A percentile compares a stretch with the other conserved stretches of the same genome.
Conservation (phyloP, 306 rosid species). For the Macrotyloma uniflorum region DNA sequence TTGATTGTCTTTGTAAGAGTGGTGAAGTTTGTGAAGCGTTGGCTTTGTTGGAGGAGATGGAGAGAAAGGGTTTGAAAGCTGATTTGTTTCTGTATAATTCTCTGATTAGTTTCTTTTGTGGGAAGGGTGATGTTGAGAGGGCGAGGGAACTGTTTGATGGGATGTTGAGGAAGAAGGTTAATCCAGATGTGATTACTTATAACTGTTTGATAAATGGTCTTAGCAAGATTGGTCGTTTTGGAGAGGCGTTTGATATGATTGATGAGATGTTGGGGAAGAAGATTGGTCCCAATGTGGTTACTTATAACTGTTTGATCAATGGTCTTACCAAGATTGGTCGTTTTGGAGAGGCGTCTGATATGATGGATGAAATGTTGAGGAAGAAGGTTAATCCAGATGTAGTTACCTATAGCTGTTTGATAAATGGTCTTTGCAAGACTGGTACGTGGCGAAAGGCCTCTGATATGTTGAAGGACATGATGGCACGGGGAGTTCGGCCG, state of each 20-base stretch:
- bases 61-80: conserved; percentile 52
- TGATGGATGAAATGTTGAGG: conserved; percentile 67
- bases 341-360: too few species aligned
- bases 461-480: conserved; percentile 64
- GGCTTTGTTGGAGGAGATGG: conserved; percentile 69
- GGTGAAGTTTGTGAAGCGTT: conserved; percentile 59
- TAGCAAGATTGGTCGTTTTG: conserved; percentile 60
- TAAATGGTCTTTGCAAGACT: conserved; percentile 59
- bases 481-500: conserved; percentile 49
- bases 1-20: conserved; percentile 66
- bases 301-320: conserved; percentile 66
- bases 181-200: conserved; percentile 67
- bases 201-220: conserved; percentile 64
- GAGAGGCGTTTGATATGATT: too few species aligned
- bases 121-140: conserved; percentile 48
- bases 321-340: conserved; percentile 61
- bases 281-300: conserved; percentile 64
- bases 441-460: conserved; percentile 71
- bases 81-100: conserved; percentile 62
- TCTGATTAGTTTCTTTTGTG: conserved; percentile 64
- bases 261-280: conserved; percentile 68
- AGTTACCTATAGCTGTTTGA: conserved; percentile 63
- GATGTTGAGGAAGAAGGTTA: conserved; percentile 67
- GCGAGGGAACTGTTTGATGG: conserved; percentile 61
- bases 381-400: conserved; percentile 69